Evolutionary conservation across 139 green algal genomes (phyloP).

Genomic region (Volvox africanus): DNA sequence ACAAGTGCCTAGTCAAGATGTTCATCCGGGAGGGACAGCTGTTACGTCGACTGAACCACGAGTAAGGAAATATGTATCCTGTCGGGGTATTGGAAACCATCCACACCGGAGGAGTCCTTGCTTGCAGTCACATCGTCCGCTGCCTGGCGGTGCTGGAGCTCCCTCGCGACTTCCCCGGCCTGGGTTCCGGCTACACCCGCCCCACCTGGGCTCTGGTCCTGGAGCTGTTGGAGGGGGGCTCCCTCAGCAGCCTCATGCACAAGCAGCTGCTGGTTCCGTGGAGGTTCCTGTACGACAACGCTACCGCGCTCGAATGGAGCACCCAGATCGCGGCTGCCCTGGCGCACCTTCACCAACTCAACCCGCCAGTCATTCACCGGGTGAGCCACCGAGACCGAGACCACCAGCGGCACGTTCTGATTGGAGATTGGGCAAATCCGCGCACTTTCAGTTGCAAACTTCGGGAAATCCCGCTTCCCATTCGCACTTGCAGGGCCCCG

Average conservation of each 20-base stretch:
- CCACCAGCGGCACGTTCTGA: background rate
- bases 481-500: no score
- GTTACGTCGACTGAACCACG: conserved; percentile 10
- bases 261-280: conserved; percentile 33
- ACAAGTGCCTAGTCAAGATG: conserved; percentile 27
- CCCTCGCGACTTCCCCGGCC: conserved; percentile 26
- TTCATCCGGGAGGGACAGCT: conserved; percentile 30
- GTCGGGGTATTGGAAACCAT: background rate
- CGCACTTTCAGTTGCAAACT: background rate
- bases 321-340: background rate
- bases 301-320: background rate
- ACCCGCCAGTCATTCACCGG: background rate
- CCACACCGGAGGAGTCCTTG: no score
- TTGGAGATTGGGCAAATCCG: background rate
- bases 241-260: conserved; percentile 7
- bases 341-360: background rate
- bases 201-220: conserved; percentile 11
- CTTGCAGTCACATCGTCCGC: conserved; percentile 13
- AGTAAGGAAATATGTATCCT: background rate
- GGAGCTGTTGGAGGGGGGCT: conserved; percentile 22
- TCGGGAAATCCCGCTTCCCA: background rate
- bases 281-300: conserved; percentile 40
- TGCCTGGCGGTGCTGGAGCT: conserved; percentile 30
- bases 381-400: background rate
- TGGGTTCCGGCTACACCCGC: background rate